Conservation (phyloP, 139 green algal species). For the Micromonas commoda region DNA sequence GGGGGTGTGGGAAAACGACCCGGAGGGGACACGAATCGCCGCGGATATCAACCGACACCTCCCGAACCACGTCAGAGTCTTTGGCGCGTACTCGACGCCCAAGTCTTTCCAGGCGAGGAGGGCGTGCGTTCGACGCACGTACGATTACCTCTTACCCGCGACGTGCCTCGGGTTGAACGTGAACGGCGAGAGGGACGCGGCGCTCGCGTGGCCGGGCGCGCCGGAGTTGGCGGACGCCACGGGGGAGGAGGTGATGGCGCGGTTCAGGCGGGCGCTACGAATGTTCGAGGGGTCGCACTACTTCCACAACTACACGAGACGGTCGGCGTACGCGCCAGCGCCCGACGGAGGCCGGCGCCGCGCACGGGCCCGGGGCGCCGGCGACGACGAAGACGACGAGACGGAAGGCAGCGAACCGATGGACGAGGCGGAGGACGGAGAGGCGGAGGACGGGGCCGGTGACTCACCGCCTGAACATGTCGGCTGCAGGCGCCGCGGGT, state of each 20-base stretch:
- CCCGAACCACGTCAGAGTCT: constrained; percentile 41
- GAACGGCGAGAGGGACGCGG: neutral
- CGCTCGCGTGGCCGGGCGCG: neutral
- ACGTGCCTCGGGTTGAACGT: neutral
- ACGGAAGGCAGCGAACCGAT: neutral
- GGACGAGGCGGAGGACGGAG: neutral
- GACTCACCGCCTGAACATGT: neutral
- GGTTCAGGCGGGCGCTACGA: constrained; percentile 35
- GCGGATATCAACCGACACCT: constrained; percentile 56
- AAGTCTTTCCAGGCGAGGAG: constrained; percentile 39
- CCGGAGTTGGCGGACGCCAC: no score
- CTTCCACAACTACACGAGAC: constrained; percentile 61
- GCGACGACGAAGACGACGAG: constrained; percentile 6
- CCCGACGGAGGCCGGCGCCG: neutral
- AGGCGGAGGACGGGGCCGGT: neutral
- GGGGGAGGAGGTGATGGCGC: constrained; percentile 20
- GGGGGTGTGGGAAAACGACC: constrained; percentile 12
- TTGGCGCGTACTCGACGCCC: constrained; percentile 16
- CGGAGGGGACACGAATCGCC: constrained; percentile 28
- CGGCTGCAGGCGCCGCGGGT: neutral
- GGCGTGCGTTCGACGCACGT: constrained; percentile 34
- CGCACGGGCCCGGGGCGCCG: neutral
- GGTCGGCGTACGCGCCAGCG: constrained; percentile 40
- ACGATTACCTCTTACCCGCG: constrained; percentile 42
- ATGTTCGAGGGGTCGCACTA: constrained; percentile 44